Evolutionary conservation across 306 rosid species (phyloP).

Genomic region (Erythrophleum fordii): DNA sequence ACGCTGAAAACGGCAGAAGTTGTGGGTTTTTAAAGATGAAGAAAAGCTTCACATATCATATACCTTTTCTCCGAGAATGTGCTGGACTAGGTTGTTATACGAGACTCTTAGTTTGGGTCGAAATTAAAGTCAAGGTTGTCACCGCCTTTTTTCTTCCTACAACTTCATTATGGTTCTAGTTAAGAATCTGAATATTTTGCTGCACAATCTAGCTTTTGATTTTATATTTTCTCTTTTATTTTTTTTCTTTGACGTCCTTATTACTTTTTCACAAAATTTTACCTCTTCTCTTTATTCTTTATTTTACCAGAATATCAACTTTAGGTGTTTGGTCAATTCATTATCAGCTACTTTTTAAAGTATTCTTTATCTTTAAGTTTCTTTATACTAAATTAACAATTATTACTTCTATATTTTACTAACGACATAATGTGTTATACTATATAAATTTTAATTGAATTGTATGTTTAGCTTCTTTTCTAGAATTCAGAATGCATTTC

Average conservation of each 20-base stretch:
- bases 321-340: constrained; percentile 11
- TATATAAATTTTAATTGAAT: background rate
- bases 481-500: background rate
- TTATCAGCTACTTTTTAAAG: background rate
- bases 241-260: background rate
- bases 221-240: background rate
- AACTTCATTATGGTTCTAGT: background rate
- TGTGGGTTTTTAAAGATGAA: background rate
- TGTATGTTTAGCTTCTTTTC: background rate
- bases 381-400: background rate
- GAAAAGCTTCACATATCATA: background rate
- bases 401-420: background rate
- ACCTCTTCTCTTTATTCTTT: background rate
- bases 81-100: background rate
- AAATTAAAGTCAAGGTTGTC: constrained; percentile 7
- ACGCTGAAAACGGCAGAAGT: background rate
- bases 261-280: background rate
- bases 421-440: background rate
- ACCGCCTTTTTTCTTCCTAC: background rate
- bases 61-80: background rate
- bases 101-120: background rate
- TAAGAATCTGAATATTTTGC: background rate
- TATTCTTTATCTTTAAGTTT: background rate
- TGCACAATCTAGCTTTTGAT: background rate
- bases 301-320: background rate